Evolutionary conservation across 306 rosid species (phyloP), one percentile per base, ranked within the genome.

Genomic region (Prunus mume): DNA sequence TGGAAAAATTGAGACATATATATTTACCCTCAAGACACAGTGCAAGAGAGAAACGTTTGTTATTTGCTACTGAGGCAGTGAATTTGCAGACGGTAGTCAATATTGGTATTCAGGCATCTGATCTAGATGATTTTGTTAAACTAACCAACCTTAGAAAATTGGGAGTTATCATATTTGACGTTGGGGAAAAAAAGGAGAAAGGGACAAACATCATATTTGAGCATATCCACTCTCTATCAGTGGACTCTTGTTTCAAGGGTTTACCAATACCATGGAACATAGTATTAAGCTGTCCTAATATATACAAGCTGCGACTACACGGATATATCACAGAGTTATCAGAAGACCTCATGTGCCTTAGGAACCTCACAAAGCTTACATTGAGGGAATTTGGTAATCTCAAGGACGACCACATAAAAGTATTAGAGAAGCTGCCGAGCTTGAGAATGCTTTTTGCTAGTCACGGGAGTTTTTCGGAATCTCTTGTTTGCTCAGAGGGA

Each of bases 361-460:
- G 72, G 9, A 69, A 60, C 32, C 76, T 85, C 52, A 55, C 83
- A 15, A 83, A 89, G 78, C 72, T 85, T 46, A 74, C 73, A 50
- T 57, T 85, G 57, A 70, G 69, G 81, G 79, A 86, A 11, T 3
- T 58, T 58, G 13, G 24, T 58, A 0, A 24, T 28, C 83, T 85
- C 45, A 68, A 51, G 22, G 79, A 74, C 65, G 84, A 83, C 20
- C 84, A 85, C 30, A 85, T 85, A 86, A 73, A 63, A 17, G 68
- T 62, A 65, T 51, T 89, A 50, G 88, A 74, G 73, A 79, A 75
- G 83, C 86, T 85, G 63, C 86, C 84, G 20, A 76, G 77, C 69
- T 79, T 89, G 76, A 87, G 76, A 79, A 74, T 79, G 56, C 57
- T 89, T 9, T 76, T 41, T 55, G 27, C 5, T 55, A 0, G 11